These are phyloP conservation scores for Selaginella tamariscina DNA, from an alignment of 75 land plant species.

Conservation along the genomic window DNA sequence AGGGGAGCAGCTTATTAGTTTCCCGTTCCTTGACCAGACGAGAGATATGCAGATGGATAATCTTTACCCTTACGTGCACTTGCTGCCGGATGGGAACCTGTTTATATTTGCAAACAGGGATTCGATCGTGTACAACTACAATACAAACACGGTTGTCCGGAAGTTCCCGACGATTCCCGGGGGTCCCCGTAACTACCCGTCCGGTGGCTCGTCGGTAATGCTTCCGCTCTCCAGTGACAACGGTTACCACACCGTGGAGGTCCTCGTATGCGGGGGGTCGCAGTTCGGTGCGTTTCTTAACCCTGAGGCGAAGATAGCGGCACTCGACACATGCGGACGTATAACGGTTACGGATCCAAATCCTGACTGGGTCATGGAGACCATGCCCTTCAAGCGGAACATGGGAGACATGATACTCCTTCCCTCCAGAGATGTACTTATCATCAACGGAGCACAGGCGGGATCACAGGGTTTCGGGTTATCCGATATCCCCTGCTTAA, in stretches of 20 bases:
- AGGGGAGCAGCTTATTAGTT: constrained; percentile 10
- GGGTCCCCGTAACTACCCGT: constrained; percentile 60
- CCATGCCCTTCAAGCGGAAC: constrained; percentile 53
- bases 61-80: constrained; percentile 72
- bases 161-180: constrained; percentile 41
- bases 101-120: constrained; percentile 71
- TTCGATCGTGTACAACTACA: constrained; percentile 45
- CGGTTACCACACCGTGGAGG: constrained; percentile 31
- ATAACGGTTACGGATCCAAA: constrained; percentile 38
- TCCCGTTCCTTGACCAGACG: constrained; percentile 38
- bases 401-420: constrained; percentile 87
- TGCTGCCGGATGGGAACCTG: constrained; percentile 68
- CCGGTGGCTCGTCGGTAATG: constrained; percentile 60
- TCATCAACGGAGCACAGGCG: constrained; percentile 58
- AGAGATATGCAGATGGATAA: constrained; percentile 53
- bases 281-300: constrained; percentile 44
- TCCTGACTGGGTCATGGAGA: constrained; percentile 52
- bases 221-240: constrained; percentile 30
- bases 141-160: constrained; percentile 19
- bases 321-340: constrained; percentile 49
- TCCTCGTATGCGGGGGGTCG: constrained; percentile 67
- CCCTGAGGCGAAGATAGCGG: constrained; percentile 20
- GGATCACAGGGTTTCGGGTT: constrained; percentile 62
- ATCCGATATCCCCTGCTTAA: constrained; percentile 41
- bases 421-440: constrained; percentile 51